Evolutionary conservation across 2,329 filamentous ascomycete genomes (phyloP), one percentile per base, ranked within the genome.

Genomic region (Aspergillus sp.): DNA sequence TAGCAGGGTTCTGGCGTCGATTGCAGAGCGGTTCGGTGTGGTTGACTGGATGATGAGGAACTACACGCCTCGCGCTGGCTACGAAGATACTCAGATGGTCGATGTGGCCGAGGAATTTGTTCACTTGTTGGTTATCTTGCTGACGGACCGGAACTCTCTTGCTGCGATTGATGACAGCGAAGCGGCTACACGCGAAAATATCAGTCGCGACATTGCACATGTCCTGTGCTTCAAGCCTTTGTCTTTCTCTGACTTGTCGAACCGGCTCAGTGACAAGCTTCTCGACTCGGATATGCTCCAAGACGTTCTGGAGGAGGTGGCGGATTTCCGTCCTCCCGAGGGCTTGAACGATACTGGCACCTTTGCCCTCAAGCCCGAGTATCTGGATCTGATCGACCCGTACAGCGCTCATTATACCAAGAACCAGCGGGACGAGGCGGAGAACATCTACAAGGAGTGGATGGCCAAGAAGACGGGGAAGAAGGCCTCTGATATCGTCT

Each of bases 401-500:
- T 99, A 96, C 69, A 94, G 92, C 65, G 89, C 92, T 6, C 91
- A 97, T 66, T 99, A 96, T 71, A 95, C 86, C 65, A 95, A 96
- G 67, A 99, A 99, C 64, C 93, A 97, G 70, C 84, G 94, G 47
- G 94, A 99, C 66, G 94, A 99, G 69, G 90, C 93, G 0, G 94
- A 99, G 71, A 86, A 83, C 60, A 88, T 91, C 3, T 96, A 94
- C 75, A 90, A 88, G 62, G 87, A 88, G 64, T 88, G 89, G 78
- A 85, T 94, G 77, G 89, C 91, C 10, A 91, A 91, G 74, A 91
- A 89, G 73, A 90, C 87, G 0, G 91, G 92, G 16, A 91, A 92
- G 67, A 79, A 86, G 41, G 76, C 82, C 1, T 85, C 90, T 38
- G 91, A 96, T 49, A 86, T 97, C 53, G 91, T 97, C 2, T 96